phyloP scores from a whole-genome alignment of 1,284 basidiomycete species.

The Sporisorium reilianum region DNA sequence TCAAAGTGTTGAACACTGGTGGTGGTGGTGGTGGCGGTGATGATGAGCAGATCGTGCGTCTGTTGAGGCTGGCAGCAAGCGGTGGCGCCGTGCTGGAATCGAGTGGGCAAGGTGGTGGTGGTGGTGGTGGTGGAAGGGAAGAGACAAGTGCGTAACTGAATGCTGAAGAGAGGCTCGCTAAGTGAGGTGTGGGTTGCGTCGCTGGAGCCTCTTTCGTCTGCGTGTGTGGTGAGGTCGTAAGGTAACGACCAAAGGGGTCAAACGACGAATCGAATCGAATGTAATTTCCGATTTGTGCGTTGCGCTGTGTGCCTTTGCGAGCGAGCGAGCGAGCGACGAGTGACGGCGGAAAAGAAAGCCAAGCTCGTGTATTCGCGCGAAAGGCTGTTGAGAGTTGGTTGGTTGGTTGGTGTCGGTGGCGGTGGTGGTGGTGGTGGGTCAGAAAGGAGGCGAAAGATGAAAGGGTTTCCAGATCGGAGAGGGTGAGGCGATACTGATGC shows the following conservation, averaged over 20 bases:
- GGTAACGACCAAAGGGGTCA: background rate
- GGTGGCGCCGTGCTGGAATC: background rate
- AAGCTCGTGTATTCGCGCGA: conserved; percentile 2
- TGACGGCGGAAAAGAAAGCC: background rate
- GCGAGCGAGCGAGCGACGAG: background rate
- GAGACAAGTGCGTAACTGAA: background rate
- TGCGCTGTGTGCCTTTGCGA: background rate
- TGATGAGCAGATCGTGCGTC: background rate
- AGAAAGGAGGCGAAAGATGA: background rate
- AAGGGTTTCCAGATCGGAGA: background rate
- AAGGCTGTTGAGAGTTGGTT: background rate
- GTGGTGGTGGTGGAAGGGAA: background rate
- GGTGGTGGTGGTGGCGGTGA: no score
- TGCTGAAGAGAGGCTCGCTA: conserved; percentile 1
- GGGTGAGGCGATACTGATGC: background rate
- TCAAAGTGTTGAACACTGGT: background rate
- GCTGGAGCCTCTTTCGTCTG: background rate
- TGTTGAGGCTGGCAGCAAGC: background rate
- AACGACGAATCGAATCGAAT: background rate
- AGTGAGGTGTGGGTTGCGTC: background rate
- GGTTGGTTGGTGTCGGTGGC: no score
- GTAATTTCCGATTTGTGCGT: background rate
- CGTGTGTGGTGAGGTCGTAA: background rate
- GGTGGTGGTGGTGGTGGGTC: conserved; percentile 5
- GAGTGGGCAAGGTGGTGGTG: no score